Evolutionary conservation across 2,329 filamentous ascomycete genomes (phyloP).

Genomic region (Polychaeton citri): DNA sequence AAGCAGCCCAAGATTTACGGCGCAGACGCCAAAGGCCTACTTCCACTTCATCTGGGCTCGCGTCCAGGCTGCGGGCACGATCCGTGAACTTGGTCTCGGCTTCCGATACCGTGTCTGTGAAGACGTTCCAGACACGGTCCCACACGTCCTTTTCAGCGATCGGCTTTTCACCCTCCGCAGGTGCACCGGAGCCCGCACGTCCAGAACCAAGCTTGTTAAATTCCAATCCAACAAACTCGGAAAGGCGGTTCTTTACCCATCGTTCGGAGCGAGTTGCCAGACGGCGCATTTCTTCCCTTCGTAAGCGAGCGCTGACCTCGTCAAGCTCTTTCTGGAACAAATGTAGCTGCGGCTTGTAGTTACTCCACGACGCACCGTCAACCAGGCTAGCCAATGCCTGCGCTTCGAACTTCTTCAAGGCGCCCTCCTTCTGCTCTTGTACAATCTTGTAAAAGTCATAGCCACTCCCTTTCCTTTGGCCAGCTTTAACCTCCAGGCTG

Average conservation of each 20-base stretch:
- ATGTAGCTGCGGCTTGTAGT: constrained; percentile 65
- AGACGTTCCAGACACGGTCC: constrained; percentile 88
- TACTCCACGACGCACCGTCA: constrained; percentile 72
- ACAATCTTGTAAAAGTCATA: constrained; percentile 98
- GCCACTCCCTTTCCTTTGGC: constrained; percentile 77
- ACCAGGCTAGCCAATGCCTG: constrained; percentile 65
- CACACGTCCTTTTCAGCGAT: constrained; percentile 81
- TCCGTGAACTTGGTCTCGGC: constrained; percentile 78
- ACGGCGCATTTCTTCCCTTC: constrained; percentile 92
- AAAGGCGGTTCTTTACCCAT: constrained; percentile 79
- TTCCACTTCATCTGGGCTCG: constrained; percentile 78
- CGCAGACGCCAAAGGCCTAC: constrained; percentile 85
- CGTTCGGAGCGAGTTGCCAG: constrained; percentile 82
- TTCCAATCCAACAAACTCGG: constrained; percentile 78
- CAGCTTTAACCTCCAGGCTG: constrained; percentile 70
- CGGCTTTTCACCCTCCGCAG: constrained; percentile 63
- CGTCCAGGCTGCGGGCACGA: constrained; percentile 84
- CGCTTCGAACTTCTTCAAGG: constrained; percentile 59
- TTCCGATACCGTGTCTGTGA: constrained; percentile 68
- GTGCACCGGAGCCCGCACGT: constrained; percentile 66
- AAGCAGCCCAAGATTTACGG: constrained; percentile 85
- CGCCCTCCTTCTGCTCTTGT: constrained; percentile 62
- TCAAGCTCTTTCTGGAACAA: constrained; percentile 86
- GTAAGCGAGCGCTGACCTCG: constrained; percentile 68
- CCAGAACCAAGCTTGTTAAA: constrained; percentile 94